phyloP scores from a whole-genome alignment of 73 alveolate species.

The Diophrys sp. region DNA sequence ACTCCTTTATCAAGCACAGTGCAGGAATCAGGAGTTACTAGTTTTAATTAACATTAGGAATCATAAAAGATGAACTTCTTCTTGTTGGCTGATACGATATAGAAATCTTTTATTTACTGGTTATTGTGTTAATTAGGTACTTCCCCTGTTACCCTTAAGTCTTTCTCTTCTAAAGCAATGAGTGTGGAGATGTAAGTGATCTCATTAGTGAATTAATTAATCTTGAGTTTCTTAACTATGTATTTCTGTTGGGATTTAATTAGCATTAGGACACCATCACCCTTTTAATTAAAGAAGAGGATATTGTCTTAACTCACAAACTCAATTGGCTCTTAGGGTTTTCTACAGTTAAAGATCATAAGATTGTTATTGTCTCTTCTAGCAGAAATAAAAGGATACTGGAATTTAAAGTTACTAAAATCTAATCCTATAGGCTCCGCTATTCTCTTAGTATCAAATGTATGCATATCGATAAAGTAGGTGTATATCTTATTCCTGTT shows the following conservation, averaged over 20 bases:
- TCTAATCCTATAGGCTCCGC: constrained; percentile 2
- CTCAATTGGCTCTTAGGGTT: neutral
- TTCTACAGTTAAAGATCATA: neutral
- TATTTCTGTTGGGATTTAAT: neutral
- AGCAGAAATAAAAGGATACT: neutral
- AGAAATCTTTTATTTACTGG: neutral
- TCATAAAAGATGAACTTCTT: neutral
- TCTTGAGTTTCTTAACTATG: too few species aligned
- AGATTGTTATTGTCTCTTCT: neutral
- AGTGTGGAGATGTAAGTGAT: neutral
- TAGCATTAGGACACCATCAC: neutral
- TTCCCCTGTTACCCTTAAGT: too few species aligned
- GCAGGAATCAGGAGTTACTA: neutral
- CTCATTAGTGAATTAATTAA: neutral
- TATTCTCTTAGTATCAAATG: too few species aligned
- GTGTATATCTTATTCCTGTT: too few species aligned
- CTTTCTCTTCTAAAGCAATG: too few species aligned
- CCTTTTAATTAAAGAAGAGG: neutral
- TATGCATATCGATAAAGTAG: too few species aligned
- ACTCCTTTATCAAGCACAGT: neutral
- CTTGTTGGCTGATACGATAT: neutral
- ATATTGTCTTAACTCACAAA: neutral
- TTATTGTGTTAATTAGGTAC: too few species aligned
- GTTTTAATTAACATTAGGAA: neutral
- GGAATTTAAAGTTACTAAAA: neutral